Conservation (phyloP, 116 monocot genomes). For the Trichopus zeylanicus region DNA sequence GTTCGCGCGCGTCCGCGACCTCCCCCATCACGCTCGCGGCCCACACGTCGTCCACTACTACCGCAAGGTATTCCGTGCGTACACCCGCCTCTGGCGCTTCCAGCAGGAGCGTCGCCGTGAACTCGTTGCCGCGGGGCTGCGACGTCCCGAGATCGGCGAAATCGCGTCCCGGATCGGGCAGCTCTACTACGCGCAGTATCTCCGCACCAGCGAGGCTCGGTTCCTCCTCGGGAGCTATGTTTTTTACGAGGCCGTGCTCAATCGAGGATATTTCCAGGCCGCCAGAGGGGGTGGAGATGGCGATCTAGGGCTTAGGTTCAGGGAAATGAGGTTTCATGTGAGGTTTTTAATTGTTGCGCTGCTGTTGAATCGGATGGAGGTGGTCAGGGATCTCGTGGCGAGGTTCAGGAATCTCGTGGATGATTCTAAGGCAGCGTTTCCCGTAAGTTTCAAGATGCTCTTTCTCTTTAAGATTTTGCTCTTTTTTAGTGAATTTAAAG, state of each 20-base stretch:
- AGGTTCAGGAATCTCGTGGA: conserved; percentile 46
- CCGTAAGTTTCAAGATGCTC: conserved; percentile 22
- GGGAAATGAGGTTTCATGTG: conserved; percentile 68
- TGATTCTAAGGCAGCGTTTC: conserved; percentile 47
- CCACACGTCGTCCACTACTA: conserved; percentile 30
- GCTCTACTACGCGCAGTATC: conserved; percentile 90
- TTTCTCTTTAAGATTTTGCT: not conserved
- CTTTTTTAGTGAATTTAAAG: too few relatives aligned
- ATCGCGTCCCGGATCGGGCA: conserved; percentile 98
- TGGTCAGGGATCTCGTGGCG: conserved; percentile 35
- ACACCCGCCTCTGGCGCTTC: conserved; percentile 82
- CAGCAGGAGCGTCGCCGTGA: conserved; percentile 65
- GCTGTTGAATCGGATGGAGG: conserved; percentile 48
- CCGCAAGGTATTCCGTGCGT: conserved; percentile 77
- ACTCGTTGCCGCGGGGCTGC: conserved; percentile 61
- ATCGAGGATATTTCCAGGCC: conserved; percentile 66
- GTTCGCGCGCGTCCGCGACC: conserved; percentile 72
- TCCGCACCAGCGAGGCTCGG: conserved; percentile 74
- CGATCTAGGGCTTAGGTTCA: conserved; percentile 50
- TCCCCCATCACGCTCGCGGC: conserved; percentile 46
- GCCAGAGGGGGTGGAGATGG: conserved; percentile 5
- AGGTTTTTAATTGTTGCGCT: conserved; percentile 59
- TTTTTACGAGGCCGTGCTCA: conserved; percentile 91
- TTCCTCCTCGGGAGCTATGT: conserved; percentile 85
- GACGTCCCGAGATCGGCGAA: conserved; percentile 87